Conservation (phyloP, 2,329 filamentous ascomycete genomes). For the Xylaria sp. region DNA sequence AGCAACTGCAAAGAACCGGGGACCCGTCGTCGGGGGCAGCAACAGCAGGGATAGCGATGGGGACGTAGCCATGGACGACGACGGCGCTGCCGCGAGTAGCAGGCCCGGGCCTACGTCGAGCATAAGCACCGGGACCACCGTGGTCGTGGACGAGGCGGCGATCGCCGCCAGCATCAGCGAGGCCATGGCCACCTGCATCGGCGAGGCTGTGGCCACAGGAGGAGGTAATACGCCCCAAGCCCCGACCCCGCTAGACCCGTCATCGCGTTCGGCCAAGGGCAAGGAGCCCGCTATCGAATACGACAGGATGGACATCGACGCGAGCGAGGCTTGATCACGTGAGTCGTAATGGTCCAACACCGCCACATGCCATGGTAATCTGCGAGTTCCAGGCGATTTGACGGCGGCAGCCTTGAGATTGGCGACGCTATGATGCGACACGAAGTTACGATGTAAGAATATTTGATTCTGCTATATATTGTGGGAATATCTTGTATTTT, state of each 20-base stretch:
- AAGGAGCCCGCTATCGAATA: conserved; percentile 26
- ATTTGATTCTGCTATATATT: not conserved
- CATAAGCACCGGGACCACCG: conserved; percentile 1
- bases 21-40: conserved; percentile 3
- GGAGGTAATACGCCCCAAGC: conserved; percentile 28
- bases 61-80: conserved; percentile 5
- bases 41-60: conserved; percentile 21
- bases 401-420: not conserved
- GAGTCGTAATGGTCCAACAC: not conserved
- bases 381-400: not conserved
- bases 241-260: conserved; percentile 11
- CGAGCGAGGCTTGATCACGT: not conserved
- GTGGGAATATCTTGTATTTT: not conserved
- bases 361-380: not conserved
- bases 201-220: conserved; percentile 37
- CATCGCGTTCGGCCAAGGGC: conserved; percentile 25
- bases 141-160: conserved; percentile 32
- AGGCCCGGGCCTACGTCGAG: not conserved
- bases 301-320: conserved; percentile 17
- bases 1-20: not conserved
- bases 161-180: conserved; percentile 36
- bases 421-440: not conserved
- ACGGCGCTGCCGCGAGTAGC: not conserved
- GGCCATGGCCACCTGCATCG: conserved; percentile 37
- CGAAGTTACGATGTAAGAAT: not conserved